These are phyloP conservation scores for Debaryomycetaceae sp. DNA, from an alignment of 1,139 yeast species.

Conservation along the genomic window DNA sequence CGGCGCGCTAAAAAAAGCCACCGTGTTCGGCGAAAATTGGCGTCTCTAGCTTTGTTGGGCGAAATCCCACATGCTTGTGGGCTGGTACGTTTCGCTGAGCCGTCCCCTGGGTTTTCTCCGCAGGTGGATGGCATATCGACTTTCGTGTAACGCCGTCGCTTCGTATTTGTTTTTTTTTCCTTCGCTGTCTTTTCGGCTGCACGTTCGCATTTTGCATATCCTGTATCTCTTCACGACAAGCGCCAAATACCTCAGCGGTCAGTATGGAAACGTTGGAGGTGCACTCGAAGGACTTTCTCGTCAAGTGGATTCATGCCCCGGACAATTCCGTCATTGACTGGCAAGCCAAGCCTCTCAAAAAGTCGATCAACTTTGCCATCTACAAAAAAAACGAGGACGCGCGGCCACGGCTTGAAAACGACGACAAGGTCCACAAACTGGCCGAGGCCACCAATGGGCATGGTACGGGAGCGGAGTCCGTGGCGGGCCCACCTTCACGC, in stretches of 20 bases:
- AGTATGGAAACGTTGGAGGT: constrained; percentile 82
- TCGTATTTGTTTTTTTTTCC: background rate
- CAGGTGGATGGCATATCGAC: no score
- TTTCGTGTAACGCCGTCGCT: no score
- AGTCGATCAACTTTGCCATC: constrained; percentile 69
- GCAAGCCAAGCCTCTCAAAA: constrained; percentile 80
- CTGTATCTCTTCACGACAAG: background rate
- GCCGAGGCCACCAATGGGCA: no score
- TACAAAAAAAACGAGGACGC: constrained; percentile 40
- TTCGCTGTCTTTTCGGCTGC: background rate
- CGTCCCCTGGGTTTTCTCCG: no score
- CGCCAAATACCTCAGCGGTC: constrained; percentile 1
- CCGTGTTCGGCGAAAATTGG: no score
- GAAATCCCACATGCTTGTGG: no score
- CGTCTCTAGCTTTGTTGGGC: no score
- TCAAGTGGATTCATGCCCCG: constrained; percentile 84
- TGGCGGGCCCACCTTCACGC: constrained; percentile 4
- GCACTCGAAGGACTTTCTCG: constrained; percentile 81
- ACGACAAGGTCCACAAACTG: no score
- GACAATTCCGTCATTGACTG: constrained; percentile 65
- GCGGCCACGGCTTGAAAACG: no score
- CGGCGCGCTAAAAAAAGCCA: no score
- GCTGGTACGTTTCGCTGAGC: no score
- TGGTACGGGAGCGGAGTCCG: no score
- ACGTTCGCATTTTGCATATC: background rate